phyloP scores from a whole-genome alignment of 176 grass and related monocot genomes.

The Phoenix dactylifera region DNA sequence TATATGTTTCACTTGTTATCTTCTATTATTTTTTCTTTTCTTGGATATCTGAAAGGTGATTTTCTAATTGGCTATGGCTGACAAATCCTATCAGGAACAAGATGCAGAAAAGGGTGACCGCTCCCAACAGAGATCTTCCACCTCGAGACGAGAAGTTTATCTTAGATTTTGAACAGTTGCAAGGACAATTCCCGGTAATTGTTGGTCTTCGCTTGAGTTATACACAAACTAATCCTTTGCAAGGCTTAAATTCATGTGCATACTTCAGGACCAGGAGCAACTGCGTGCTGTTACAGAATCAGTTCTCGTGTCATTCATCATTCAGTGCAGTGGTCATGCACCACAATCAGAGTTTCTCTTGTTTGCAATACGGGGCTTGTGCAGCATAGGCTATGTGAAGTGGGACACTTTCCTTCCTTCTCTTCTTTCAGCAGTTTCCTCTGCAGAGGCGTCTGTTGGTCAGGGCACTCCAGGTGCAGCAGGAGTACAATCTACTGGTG shows the following conservation, averaged over 20 bases:
- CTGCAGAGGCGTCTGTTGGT: slow-evolving; percentile 38
- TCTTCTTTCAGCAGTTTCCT: slow-evolving; percentile 63
- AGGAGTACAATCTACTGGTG: slow-evolving; percentile 1
- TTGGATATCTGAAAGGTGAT: too few species aligned
- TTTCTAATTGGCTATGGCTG: too few species aligned
- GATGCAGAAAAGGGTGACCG: slow-evolving; percentile 80
- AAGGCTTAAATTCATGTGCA: not conserved
- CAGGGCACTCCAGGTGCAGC: slow-evolving; percentile 22
- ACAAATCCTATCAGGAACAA: slow-evolving; percentile 61
- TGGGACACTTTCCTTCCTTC: slow-evolving; percentile 86
- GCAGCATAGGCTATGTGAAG: slow-evolving; percentile 60
- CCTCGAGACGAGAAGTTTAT: slow-evolving; percentile 88
- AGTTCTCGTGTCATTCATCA: slow-evolving; percentile 70
- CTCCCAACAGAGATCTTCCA: slow-evolving; percentile 56
- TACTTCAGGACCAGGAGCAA: slow-evolving; percentile 78
- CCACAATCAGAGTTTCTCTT: slow-evolving; percentile 90
- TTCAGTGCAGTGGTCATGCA: slow-evolving; percentile 73
- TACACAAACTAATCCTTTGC: too few species aligned
- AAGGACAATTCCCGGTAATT: slow-evolving; percentile 50
- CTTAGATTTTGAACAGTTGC: slow-evolving; percentile 70
- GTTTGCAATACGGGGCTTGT: slow-evolving; percentile 78
- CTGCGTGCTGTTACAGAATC: slow-evolving; percentile 72
- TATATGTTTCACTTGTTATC: too few species aligned
- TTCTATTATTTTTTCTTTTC: too few species aligned
- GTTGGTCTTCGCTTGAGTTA: slow-evolving; percentile 1